Percentiles rank a stretch among this genome's conserved stretches.
phyloP scores from a whole-genome alignment of 176 grass and related monocot species.

The Aegilops longissima region DNA sequence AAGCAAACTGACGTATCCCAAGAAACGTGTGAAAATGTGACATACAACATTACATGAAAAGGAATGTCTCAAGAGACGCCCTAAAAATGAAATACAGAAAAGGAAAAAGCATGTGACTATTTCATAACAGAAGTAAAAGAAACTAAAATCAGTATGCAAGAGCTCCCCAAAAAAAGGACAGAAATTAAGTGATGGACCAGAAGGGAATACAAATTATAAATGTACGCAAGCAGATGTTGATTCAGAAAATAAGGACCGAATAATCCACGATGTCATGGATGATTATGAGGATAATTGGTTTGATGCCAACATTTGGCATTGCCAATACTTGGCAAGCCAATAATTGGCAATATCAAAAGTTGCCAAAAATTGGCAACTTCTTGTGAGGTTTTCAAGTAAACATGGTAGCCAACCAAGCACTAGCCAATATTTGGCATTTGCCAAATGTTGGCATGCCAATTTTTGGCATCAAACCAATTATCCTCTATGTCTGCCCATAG shows the following conservation, averaged over 20 bases:
- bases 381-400: too few species aligned
- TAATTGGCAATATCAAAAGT: too few species aligned
- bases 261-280: neutral
- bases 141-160: constrained; percentile 13
- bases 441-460: too few species aligned
- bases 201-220: constrained; percentile 11
- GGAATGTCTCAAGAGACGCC: neutral
- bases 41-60: constrained; percentile 10
- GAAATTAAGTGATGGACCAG: neutral
- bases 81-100: constrained; percentile 5
- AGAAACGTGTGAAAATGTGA: constrained; percentile 18
- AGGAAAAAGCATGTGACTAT: neutral
- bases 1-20: constrained; percentile 19
- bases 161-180: neutral
- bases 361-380: too few species aligned
- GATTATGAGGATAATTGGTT: neutral
- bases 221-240: neutral
- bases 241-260: constrained; percentile 9
- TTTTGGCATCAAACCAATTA: too few species aligned
- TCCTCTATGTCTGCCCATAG: neutral
- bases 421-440: too few species aligned
- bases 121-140: neutral
- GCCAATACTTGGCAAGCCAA: too few species aligned
- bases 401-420: too few species aligned
- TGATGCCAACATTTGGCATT: too few species aligned